These are phyloP conservation scores for Rhododendron ovatum DNA, from an alignment of 148 eudicot genomes.

Conservation along the genomic window DNA sequence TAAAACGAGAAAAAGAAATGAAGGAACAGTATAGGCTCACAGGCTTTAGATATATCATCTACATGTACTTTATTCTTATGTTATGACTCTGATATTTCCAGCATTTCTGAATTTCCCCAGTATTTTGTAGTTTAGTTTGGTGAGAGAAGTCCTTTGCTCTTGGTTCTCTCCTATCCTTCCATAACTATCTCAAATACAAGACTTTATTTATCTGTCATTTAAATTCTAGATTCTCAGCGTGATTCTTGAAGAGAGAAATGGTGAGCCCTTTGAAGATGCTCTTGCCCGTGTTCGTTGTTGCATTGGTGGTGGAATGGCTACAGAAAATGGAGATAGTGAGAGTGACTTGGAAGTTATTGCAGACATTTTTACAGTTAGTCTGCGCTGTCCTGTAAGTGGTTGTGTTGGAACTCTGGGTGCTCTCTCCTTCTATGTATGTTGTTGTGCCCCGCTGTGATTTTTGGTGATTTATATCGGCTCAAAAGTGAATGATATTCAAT, in stretches of 20 bases:
- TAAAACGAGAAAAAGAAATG: neutral
- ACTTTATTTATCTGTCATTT: constrained; percentile 3
- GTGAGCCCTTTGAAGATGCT: constrained; percentile 78
- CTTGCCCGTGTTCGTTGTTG: constrained; percentile 87
- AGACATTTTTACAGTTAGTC: constrained; percentile 73
- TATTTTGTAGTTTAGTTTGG: neutral
- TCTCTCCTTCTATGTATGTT: neutral
- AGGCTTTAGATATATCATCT: neutral
- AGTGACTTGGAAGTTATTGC: constrained; percentile 91
- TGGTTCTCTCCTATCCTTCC: neutral
- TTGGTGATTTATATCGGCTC: neutral
- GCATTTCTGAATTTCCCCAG: neutral
- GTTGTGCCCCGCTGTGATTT: neutral
- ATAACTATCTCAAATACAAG: neutral
- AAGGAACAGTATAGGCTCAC: neutral
- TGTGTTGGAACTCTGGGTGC: neutral
- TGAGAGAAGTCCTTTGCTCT: neutral
- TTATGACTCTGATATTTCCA: neutral
- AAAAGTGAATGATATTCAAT: neutral
- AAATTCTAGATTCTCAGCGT: constrained; percentile 53
- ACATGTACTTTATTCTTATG: neutral
- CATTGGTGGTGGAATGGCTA: constrained; percentile 77
- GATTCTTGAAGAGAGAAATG: constrained; percentile 65
- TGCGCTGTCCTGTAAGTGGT: constrained; percentile 89
- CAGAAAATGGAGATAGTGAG: constrained; percentile 73